Base-by-base conservation (phyloP, 1,284 basidiomycete genomes). In the Ganoderma leucocontextum region DNA sequence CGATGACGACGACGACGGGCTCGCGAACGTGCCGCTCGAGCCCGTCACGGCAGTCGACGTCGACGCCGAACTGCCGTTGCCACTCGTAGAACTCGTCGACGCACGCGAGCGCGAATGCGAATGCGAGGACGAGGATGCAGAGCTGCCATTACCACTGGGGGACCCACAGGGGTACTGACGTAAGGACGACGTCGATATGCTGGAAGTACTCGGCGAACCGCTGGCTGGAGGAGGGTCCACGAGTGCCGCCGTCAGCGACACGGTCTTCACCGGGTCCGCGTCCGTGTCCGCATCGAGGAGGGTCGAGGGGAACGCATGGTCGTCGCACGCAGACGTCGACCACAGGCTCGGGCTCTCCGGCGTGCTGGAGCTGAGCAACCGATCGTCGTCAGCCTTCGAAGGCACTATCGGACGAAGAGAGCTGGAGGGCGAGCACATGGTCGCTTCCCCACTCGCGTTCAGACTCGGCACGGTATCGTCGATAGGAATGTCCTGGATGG, bases 401-500 rank as follows among this genome's bases (percentile, higher is more conserved):
- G 47, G n/a, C 22, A 49, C 47, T 2, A 12, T 17, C 29, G 29
- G 52, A 25, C 13, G 52, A 12, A 17, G 13, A 35, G 52, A 55
- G 17, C 13, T 22, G 7, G 29, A 0, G 52, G 52, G 52, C 4
- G 52, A 55, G 52, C 52, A 55, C 52, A 55, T 15, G 5, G 33
- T 55, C 52, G 47, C 47, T 25, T 49, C 47, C 47, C 10, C 47
- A 25, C 47, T 22, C 2, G 13, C 33, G 29, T 35, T 4, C 13
- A 55, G 17, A 35, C 29, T 55, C 15, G 29, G 15, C 17, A 13
- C 25, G 29, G 29, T 13, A 5, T 55, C 15, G 13, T 55, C 52
- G 52, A 55, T 15, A 8, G 52, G 52, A 13, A 55, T 55, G 29
- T 55, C 52, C 52, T 35, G 52, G 52, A 55, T 25, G 22, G 47